Conservation (phyloP, 2,329 filamentous ascomycete genomes). For the Cladosporium sp. region DNA sequence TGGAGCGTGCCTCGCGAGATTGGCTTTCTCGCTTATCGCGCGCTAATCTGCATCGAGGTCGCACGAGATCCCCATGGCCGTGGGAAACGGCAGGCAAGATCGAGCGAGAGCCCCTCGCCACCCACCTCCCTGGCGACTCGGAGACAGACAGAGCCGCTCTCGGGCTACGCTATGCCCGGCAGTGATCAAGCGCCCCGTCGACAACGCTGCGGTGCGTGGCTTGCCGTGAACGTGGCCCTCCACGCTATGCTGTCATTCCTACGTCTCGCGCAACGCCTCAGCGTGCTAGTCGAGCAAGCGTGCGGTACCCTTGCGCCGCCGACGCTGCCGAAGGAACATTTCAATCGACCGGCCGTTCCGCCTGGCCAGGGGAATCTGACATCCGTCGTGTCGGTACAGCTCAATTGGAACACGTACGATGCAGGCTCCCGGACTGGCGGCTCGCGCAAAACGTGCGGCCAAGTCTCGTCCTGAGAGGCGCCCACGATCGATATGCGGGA, state of each 20-base stretch:
- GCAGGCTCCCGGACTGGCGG: neutral
- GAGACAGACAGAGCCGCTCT: neutral
- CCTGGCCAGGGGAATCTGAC: neutral
- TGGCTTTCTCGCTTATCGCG: neutral
- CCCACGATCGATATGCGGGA: neutral
- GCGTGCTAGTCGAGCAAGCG: neutral
- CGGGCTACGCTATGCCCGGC: neutral
- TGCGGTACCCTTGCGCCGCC: neutral
- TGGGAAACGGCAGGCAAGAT: conserved; percentile 1
- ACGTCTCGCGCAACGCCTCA: neutral
- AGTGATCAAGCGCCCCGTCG: neutral
- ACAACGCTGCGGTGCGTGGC: neutral
- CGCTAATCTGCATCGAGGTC: neutral
- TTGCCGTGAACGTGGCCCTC: neutral
- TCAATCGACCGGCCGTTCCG: neutral
- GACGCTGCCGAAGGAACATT: neutral
- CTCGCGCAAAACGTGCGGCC: neutral
- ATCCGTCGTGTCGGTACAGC: neutral
- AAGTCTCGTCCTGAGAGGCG: neutral
- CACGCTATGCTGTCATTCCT: conserved; percentile 1
- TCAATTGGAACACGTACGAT: neutral
- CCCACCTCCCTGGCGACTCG: neutral
- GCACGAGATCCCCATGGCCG: neutral
- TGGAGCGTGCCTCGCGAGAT: neutral
- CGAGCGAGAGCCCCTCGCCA: neutral